A percentile compares a stretch with the other conserved stretches of the same genome.
These are phyloP conservation scores for Crithidia thermophila DNA, from an alignment of 208 protist genomes.

Conservation along the genomic window DNA sequence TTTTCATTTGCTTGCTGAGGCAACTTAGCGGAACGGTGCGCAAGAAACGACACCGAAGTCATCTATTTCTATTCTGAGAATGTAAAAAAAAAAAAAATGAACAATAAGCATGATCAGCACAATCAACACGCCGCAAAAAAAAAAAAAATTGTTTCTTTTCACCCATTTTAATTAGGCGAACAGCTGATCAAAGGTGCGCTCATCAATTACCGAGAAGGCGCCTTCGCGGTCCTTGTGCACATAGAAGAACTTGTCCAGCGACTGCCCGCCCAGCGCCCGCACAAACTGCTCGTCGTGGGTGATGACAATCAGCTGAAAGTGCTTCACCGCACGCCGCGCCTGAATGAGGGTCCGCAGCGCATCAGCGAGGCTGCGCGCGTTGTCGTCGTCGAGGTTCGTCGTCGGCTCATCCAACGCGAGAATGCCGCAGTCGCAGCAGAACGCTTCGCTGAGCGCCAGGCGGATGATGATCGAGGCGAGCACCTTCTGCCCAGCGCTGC, in stretches of 20 bases:
- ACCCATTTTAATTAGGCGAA: slow-evolving; percentile 47
- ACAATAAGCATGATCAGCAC: no score
- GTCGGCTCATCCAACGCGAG: slow-evolving; percentile 99
- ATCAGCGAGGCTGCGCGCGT: slow-evolving; percentile 83
- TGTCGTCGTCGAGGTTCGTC: slow-evolving; percentile 98
- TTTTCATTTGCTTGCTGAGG: no score
- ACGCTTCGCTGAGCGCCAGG: slow-evolving; percentile 99
- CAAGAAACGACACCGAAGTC: no score
- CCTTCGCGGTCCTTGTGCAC: slow-evolving; percentile 92
- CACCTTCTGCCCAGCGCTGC: slow-evolving; percentile 98
- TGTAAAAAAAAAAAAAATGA: no score
- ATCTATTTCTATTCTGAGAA: no score
- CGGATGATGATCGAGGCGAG: slow-evolving; percentile 99
- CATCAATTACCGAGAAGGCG: slow-evolving; percentile 88
- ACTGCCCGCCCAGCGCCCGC: slow-evolving; percentile 80
- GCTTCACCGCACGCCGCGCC: slow-evolving; percentile 68
- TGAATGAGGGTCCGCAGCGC: slow-evolving; percentile 86
- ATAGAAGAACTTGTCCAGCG: slow-evolving; percentile 88
- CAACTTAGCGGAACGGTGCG: no score
- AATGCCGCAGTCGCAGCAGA: slow-evolving; percentile 99
- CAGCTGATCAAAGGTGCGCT: slow-evolving; percentile 87
- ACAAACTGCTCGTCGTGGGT: slow-evolving; percentile 99
- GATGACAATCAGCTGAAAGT: slow-evolving; percentile 99
- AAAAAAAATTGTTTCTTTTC: no score
- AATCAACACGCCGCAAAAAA: no score